Percentiles rank a stretch among this genome's conserved stretches.
phyloP scores from a whole-genome alignment of 306 rosid species.

The Pachyrhizus erosus region DNA sequence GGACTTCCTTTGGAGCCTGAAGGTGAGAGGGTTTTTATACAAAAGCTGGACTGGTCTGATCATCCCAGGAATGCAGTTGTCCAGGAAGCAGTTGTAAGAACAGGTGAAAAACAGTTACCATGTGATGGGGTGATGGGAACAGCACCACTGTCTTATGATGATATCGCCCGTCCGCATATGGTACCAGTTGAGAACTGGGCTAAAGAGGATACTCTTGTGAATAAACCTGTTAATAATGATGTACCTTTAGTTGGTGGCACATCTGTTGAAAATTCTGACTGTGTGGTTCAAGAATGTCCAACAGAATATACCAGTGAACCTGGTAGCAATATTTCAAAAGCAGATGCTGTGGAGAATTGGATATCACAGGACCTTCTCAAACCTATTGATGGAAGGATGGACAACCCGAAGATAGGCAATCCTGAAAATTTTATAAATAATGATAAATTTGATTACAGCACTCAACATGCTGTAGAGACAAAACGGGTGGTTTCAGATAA shows the following conservation, averaged over 20 bases:
- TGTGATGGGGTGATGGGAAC: constrained; percentile 48
- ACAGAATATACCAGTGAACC: constrained; percentile 50
- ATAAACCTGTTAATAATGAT: constrained; percentile 52
- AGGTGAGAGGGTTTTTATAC: constrained; percentile 49
- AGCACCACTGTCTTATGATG: constrained; percentile 51
- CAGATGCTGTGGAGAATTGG: constrained; percentile 55
- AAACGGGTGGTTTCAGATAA: constrained; percentile 52
- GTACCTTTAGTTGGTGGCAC: constrained; percentile 47
- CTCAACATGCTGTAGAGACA: constrained; percentile 51
- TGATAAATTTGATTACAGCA: constrained; percentile 53
- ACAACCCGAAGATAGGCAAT: constrained; percentile 51
- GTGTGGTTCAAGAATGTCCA: constrained; percentile 56
- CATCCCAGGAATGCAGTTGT: constrained; percentile 46
- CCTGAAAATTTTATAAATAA: constrained; percentile 52
- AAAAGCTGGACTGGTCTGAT: constrained; percentile 51
- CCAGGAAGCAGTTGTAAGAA: constrained; percentile 54
- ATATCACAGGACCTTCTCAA: constrained; percentile 57
- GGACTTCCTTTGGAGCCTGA: constrained; percentile 51
- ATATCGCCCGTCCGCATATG: constrained; percentile 47
- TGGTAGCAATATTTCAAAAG: constrained; percentile 49
- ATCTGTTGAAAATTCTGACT: constrained; percentile 53
- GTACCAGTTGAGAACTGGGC: constrained; percentile 53
- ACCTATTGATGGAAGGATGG: constrained; percentile 65
- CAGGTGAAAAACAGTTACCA: constrained; percentile 57
- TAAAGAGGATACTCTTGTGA: constrained; percentile 50